Evolutionary conservation across 2,329 filamentous ascomycete genomes (phyloP).

Genomic region (Sordariomycetes sp.): DNA sequence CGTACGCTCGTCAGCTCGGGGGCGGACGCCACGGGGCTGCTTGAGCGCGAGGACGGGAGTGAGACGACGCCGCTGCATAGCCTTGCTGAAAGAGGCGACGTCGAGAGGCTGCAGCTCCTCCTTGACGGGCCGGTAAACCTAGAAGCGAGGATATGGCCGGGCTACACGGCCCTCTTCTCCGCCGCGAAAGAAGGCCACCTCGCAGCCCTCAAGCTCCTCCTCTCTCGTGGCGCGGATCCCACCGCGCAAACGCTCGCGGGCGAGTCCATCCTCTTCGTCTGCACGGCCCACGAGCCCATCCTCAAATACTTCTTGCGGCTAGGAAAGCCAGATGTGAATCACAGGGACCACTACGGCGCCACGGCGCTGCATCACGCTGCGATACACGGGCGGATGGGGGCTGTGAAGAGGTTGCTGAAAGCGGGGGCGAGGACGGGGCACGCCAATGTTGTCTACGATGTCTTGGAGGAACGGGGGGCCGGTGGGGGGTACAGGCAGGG

Average conservation of each 20-base stretch:
- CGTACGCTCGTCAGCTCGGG: slow-evolving; percentile 9
- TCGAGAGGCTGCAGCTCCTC: slow-evolving; percentile 12
- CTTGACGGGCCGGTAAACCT: slow-evolving; percentile 10
- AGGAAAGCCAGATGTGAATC: slow-evolving; percentile 9
- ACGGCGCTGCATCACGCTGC: slow-evolving; percentile 14
- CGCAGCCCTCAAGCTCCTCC: slow-evolving; percentile 12
- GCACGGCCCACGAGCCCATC: slow-evolving; percentile 8
- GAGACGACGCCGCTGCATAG: slow-evolving; percentile 15
- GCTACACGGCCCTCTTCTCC: slow-evolving; percentile 13
- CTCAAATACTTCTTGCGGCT: slow-evolving; percentile 10
- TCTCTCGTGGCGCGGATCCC: slow-evolving; percentile 10
- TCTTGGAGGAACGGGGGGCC: slow-evolving; percentile 8
- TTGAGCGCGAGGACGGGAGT: slow-evolving; percentile 9
- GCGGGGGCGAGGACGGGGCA: slow-evolving; percentile 9
- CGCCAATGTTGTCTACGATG: slow-evolving; percentile 12
- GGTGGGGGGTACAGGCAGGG: slow-evolving; percentile 11
- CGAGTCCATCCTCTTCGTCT: slow-evolving; percentile 10
- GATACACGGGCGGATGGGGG: slow-evolving; percentile 9
- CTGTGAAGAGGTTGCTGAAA: slow-evolving; percentile 14
- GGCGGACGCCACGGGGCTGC: slow-evolving; percentile 8
- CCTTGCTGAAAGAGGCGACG: slow-evolving; percentile 13
- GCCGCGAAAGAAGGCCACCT: slow-evolving; percentile 13
- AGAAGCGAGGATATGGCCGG: slow-evolving; percentile 11
- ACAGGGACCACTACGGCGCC: slow-evolving; percentile 11
- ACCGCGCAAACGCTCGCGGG: slow-evolving; percentile 8